Evolutionary conservation across 1,284 basidiomycete genomes (phyloP), one percentile per base, ranked within the genome.

Genomic region (Pterulicium gracile): DNA sequence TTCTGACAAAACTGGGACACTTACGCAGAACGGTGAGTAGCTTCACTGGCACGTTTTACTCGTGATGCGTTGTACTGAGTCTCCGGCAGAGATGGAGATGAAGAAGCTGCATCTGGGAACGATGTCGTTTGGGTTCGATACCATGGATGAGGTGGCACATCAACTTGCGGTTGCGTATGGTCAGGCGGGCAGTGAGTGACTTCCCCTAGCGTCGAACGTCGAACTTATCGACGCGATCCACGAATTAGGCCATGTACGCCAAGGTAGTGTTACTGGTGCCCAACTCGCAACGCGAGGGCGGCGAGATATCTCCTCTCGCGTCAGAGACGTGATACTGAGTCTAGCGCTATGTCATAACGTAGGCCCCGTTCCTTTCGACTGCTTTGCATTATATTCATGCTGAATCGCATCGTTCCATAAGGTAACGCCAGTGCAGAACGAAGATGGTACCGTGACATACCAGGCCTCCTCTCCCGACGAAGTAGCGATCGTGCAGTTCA

Each of bases 391-490:
- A 15, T 44, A 3, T 48, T 22, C 46, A 34, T 3, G 46, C 13
- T 45, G 24, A 47, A 43, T 21, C 43, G 43, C n/a, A 12, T n/a
- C n/a, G n/a, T n/a, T n/a, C 44, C 45, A 42, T 3, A 53, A 94
- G 91, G 92, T 98, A 39, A 98, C 95, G 0, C 96, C 96, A 0
- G 90, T 97, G 2, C 77, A 74, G 12, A 92, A 96, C 58, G 95
- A 97, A 56, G 95, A 98, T 56, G 92, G 91, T 3, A 79, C 81
- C 0, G 73, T 96, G 36, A 96, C 94, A 0, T 99, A 98, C 59
- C 95, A 99, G 71, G 96, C 96, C 0, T 95, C 93, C 0, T 98
- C 94, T 0, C 96, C 96, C 0, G 96, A 99, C 59, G 96, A 99
- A 68, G 96, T 98, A 23, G 96, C 96, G 43, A 98, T 99, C 53